Evolutionary conservation across 2,329 filamentous ascomycete species (phyloP), one percentile per base, ranked within the genome.

Genomic region (Nannizziopsis arthrosporioides): DNA sequence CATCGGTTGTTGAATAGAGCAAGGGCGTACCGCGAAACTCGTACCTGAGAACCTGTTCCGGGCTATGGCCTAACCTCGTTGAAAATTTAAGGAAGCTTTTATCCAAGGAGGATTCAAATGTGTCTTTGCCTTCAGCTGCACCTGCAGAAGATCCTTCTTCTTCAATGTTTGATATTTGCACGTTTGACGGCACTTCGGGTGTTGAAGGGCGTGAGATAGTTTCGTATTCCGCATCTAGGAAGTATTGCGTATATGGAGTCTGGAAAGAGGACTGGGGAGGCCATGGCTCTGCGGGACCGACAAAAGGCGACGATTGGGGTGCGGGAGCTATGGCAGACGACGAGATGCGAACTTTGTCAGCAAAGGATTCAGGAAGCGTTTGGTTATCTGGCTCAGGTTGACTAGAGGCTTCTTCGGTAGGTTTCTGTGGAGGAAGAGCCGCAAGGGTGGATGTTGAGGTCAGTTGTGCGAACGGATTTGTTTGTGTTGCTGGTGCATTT

Each of bases 151-250:
- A 48, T 19, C 9, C 61, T 7, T 70, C 64, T 35, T 63, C 59
- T 30, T 65, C 61, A 14, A 65, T 57, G 48, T 63, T 59, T 44
- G 67, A 68, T 63, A 51, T 60, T 42, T 71, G 72, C 32, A 74
- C 66, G 47, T 69, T 69, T 27, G 69, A 64, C 36, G 70, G 71
- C 32, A 68, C 61, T 3, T 68, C 73, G 38, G 75, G 74, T 27
- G 67, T 66, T 0, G 76, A 74, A 2, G 58, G 66, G 8, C 67
- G 67, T 55, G 80, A 85, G 19, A 96, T 76, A 3, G 84, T 85
- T 66, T 98, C 92, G 67, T 86, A 94, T 60, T 94, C 90, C 44
- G 90, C 90, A 57, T 96, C 92, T 39, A 90, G 79, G 69, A 87
- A 85, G 61, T 83, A 84, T 27, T 76, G 69, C 0, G 86, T 83